Percentiles rank a stretch among this genome's conserved stretches.
Conservation (phyloP, 2,329 filamentous ascomycete genomes). For the Podosphaera fusca region DNA sequence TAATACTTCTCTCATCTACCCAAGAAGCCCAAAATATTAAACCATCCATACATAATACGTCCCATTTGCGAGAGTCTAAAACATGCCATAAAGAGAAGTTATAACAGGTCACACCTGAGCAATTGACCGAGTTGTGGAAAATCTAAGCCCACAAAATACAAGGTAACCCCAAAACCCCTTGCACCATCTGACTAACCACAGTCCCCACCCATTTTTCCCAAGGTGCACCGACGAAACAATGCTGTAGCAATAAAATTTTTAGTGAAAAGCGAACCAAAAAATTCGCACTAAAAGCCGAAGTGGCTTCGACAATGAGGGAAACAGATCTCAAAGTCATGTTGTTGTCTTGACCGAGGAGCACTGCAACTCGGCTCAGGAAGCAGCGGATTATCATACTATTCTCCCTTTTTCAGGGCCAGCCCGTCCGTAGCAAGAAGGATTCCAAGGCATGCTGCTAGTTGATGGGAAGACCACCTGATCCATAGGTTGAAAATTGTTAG, state of each 20-base stretch:
- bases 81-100: background rate
- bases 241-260: background rate
- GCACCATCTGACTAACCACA: background rate
- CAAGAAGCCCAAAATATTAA: too few relatives aligned
- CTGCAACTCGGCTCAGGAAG: background rate
- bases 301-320: background rate
- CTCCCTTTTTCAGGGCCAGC: background rate
- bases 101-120: background rate
- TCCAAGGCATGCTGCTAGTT: background rate
- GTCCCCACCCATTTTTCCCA: background rate
- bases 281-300: background rate
- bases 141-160: background rate
- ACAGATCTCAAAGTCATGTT: background rate
- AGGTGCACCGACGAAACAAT: background rate
- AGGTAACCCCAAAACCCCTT: background rate
- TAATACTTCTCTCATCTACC: too few relatives aligned
- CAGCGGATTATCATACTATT: background rate
- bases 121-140: background rate
- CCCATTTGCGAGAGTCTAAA: background rate
- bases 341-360: background rate
- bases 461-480: background rate
- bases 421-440: background rate
- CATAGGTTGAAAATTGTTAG: background rate
- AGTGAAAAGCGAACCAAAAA: background rate
- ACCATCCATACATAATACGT: background rate